Conservation (phyloP, 306 rosid genomes). For the Ormosia semicastrata region DNA sequence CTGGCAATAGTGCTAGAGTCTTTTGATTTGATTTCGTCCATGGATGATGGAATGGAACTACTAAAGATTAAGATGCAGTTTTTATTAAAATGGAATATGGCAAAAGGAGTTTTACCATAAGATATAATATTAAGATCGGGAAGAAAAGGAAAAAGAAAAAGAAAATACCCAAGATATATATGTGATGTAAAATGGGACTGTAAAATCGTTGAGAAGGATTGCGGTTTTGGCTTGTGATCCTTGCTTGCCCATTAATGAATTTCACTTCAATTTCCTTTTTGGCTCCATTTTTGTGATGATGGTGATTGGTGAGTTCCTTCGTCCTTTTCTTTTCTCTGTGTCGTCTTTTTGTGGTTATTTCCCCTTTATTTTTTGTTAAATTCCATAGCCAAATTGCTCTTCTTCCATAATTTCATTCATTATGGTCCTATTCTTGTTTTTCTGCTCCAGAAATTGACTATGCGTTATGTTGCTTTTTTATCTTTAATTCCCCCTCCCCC, state of each 20-base stretch:
- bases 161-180: neutral
- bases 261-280: slow-evolving; percentile 40
- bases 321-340: slow-evolving; percentile 5
- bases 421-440: neutral
- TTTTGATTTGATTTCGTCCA: neutral
- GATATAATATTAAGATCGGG: neutral
- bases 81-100: neutral
- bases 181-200: slow-evolving; percentile 52
- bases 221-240: slow-evolving; percentile 46
- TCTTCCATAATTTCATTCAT: neutral
- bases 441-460: neutral
- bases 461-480: too few relatives aligned
- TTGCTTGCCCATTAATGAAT: slow-evolving; percentile 56
- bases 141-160: neutral
- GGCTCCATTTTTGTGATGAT: slow-evolving; percentile 25
- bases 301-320: slow-evolving; percentile 56
- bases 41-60: slow-evolving; percentile 22
- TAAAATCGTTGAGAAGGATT: slow-evolving; percentile 47
- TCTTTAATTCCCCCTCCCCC: too few relatives aligned
- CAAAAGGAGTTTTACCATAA: neutral
- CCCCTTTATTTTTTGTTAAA: neutral
- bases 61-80: neutral
- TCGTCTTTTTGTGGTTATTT: neutral
- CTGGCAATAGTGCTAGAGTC: slow-evolving; percentile 54
- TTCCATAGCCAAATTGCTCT: slow-evolving; percentile 16